Evolutionary conservation across 768 basidiomycete species (phyloP), one percentile per base, ranked within the genome.

Genomic region (Psilocybe cyanescens): DNA sequence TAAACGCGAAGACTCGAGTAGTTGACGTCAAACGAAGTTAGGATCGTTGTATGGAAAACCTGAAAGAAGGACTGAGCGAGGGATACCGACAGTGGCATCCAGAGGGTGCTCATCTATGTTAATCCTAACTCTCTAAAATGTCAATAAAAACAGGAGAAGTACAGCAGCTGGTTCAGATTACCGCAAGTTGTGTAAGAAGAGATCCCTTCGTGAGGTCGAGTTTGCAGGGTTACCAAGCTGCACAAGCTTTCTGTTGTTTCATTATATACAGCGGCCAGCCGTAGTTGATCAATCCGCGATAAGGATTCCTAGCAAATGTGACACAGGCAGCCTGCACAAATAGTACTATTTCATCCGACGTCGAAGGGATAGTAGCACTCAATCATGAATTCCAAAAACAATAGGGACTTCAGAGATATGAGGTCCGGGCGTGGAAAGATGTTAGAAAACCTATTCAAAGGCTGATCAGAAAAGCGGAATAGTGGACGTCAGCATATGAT

Each of bases 311-410:
- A n/a, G 79, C 78, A 55, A 81, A 81, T 5, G 75, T 69, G 1
- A 79, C 77, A 78, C 80, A 81, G 0, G 76, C 78, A 3, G 66
- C 63, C 60, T 79, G 78, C 1, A 78, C 57, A 57, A 78, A 74
- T 37, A 80, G 68, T n/a, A 68, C 65, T n/a, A 74, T 68, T 55
- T 72, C 72, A 7, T 31, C 62, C 9, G 65, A 54, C 11, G 68
- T 71, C 17, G 66, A 67, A 41, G 65, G 59, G 35, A 68, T 55
- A 17, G 64, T 46, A 3, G 69, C 68, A 41, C 69, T 74, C 33
- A 35, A 7, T 70, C 70, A 61, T 72, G 75, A 1, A 75, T 75
- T 2, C 76, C 78, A 53, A 79, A 81, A 30, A 78, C 71, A 29
- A 78, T 63, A 0, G 80, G 78, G 33, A 81, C 72, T 45, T 79